Base-by-base conservation (phyloP, 2,329 filamentous ascomycete genomes). In the Diaporthe eres region DNA sequence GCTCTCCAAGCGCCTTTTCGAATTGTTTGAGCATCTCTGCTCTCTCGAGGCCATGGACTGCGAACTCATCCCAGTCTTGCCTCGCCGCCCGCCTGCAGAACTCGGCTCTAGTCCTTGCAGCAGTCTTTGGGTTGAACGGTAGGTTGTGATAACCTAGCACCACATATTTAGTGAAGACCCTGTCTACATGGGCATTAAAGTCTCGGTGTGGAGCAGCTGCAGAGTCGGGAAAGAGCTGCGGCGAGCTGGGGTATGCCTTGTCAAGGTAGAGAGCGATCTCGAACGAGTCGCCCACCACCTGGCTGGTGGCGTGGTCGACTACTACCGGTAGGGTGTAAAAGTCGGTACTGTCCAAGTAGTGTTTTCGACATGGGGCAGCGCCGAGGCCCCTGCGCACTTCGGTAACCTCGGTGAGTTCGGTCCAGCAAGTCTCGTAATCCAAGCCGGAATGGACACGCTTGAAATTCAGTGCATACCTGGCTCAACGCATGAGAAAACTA, bases 181-280 rank as follows among this genome's bases (percentile, higher is more conserved):
- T 85, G 79, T 93, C 91, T 61, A 92, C 84, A 49, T 87, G 83
- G 17, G 79, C 78, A 77, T 92, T 92, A 82, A 92, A 92, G 3
- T 17, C 42, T 9, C 65, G 75, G 12, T 60, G 51, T 3, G 51
- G 34, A 25, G 58, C 34, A 51, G 17, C 17, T 10, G 67, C 51
- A 31, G 67, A 39, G 7, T 19, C 34, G 13, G 75, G 65, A 22
- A 76, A 74, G 4, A 76, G 57, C 8, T 44, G 57, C 4, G 65
- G 65, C 44, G 85, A 81, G 42, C 81, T 75, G 0, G 90, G 89
- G 73, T 89, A 91, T 0, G 81, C 85, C 1, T 86, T 82, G 34
- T 93, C 87, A 2, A 93, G 85, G 78, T 92, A 89, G 37, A 88
- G 82, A 9, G 92, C 92, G 76, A 93, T 93, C 71, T 93, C 92